These are phyloP conservation scores for Trichoderma parareesei DNA, from an alignment of 495 filamentous ascomycete genomes.

Conservation along the genomic window DNA sequence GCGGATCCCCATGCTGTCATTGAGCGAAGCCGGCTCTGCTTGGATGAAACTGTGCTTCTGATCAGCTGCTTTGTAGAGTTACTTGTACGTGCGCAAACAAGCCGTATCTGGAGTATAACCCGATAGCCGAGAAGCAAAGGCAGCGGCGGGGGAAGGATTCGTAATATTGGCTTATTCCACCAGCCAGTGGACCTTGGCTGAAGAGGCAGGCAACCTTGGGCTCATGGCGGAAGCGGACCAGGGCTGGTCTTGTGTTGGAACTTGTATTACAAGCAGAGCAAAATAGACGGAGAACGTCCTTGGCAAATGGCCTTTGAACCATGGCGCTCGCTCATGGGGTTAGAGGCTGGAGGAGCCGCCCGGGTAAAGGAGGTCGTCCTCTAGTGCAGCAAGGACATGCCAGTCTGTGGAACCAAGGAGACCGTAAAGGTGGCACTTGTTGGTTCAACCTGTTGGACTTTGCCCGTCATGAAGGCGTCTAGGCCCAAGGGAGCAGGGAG, in stretches of 20 bases:
- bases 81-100: background rate
- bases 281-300: too few species aligned
- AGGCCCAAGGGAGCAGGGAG: constrained; percentile 5
- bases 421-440: background rate
- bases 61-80: background rate
- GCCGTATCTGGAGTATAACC: background rate
- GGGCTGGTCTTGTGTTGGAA: background rate
- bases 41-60: background rate
- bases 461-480: constrained; percentile 1
- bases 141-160: background rate
- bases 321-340: background rate
- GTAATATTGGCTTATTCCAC: background rate
- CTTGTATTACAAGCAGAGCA: background rate
- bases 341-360: background rate
- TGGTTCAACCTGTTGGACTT: background rate
- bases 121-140: background rate
- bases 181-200: constrained; percentile 1
- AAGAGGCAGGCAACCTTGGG: background rate
- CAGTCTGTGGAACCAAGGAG: background rate
- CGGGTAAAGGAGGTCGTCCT: background rate
- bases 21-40: background rate
- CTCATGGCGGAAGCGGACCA: background rate
- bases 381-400: background rate
- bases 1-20: background rate
- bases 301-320: background rate